phyloP scores from a whole-genome alignment of 2,329 filamentous ascomycete genomes.

The Neospermospora avenae region DNA sequence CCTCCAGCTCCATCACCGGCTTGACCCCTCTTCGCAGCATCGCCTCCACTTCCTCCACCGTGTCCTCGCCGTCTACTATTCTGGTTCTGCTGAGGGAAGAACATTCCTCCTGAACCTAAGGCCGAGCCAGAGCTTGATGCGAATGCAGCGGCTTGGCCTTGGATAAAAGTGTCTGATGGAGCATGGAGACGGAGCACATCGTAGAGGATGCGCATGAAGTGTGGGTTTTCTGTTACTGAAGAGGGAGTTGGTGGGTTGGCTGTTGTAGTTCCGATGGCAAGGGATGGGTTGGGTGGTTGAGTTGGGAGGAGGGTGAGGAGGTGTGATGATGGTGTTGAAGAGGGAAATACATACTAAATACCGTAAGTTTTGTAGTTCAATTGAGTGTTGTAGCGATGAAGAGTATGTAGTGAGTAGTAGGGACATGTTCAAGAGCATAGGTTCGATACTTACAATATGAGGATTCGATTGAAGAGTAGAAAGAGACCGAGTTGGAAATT shows the following conservation, averaged over 20 bases:
- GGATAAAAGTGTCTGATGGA: conserved; percentile 52
- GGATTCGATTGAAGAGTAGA: conserved; percentile 34
- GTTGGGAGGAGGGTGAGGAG: conserved; percentile 59
- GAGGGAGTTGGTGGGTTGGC: conserved; percentile 57
- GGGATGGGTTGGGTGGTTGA: conserved; percentile 48
- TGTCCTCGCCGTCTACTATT: conserved; percentile 25
- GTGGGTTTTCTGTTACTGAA: conserved; percentile 56
- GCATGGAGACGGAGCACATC: conserved; percentile 54
- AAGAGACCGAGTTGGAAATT: conserved; percentile 14
- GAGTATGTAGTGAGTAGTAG: background rate
- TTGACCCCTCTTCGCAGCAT: conserved; percentile 39
- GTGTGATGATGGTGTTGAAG: conserved; percentile 44
- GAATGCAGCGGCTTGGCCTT: conserved; percentile 56
- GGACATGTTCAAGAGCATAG: background rate
- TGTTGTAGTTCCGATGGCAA: conserved; percentile 59
- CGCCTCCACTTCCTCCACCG: conserved; percentile 1
- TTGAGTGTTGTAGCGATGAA: background rate
- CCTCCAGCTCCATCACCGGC: conserved; percentile 50
- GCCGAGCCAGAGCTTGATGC: conserved; percentile 55
- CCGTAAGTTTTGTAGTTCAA: background rate
- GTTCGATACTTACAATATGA: conserved; percentile 27
- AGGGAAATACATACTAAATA: conserved; percentile 55
- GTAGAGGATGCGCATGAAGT: conserved; percentile 57
- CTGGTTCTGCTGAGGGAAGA: conserved; percentile 41
- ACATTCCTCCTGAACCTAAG: conserved; percentile 50